These are phyloP conservation scores for Tulasnella sp. DNA, from an alignment of 768 basidiomycete genomes.

Conservation along the genomic window DNA sequence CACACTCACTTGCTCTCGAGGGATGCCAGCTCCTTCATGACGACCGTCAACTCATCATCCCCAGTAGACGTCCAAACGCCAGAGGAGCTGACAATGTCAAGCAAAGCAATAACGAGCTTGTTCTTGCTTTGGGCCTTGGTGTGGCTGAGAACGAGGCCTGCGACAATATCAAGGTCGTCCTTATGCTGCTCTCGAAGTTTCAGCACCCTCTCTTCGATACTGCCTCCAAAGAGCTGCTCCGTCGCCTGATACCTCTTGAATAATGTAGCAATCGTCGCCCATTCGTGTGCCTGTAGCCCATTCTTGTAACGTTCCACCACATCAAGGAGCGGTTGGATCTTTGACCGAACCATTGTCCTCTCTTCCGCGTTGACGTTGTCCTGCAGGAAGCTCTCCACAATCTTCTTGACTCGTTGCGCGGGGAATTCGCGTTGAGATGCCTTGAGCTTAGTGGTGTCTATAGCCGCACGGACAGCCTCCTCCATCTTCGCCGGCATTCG, in stretches of 20 bases:
- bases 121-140: slow-evolving; percentile 91
- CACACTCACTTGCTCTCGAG: slow-evolving; percentile 73
- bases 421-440: slow-evolving; percentile 78
- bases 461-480: slow-evolving; percentile 63
- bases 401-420: slow-evolving; percentile 69
- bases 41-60: slow-evolving; percentile 63
- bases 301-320: slow-evolving; percentile 67
- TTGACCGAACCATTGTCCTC: slow-evolving; percentile 61
- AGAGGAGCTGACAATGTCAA: slow-evolving; percentile 82
- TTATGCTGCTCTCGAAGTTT: slow-evolving; percentile 85
- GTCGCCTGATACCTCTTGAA: slow-evolving; percentile 72
- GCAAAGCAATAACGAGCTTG: slow-evolving; percentile 71
- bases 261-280: slow-evolving; percentile 60
- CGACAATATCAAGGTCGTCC: slow-evolving; percentile 82
- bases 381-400: slow-evolving; percentile 74
- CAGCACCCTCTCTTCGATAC: slow-evolving; percentile 86
- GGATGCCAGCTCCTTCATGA: slow-evolving; percentile 68
- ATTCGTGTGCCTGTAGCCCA: slow-evolving; percentile 83
- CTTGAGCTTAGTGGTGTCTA: slow-evolving; percentile 67
- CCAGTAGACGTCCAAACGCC: slow-evolving; percentile 62
- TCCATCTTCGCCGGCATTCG: slow-evolving; percentile 90
- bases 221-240: slow-evolving; percentile 87
- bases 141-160: slow-evolving; percentile 81
- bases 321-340: slow-evolving; percentile 57
- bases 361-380: slow-evolving; percentile 74